A percentile compares a stretch with the other conserved stretches of the same genome.
Conservation (phyloP, 148 eudicot genomes). For the Drosera capensis region DNA sequence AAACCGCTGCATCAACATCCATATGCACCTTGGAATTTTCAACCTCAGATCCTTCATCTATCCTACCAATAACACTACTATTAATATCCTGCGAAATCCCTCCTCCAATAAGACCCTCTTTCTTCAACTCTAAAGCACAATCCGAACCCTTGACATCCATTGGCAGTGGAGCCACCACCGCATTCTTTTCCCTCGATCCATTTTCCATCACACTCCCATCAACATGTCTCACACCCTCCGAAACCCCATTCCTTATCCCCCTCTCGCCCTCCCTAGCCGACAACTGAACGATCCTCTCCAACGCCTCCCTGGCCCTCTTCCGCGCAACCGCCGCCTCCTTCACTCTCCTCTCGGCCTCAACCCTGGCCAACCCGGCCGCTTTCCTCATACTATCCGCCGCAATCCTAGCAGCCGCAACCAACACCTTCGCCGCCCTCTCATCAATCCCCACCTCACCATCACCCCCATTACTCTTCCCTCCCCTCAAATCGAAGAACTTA, state of each 20-base stretch:
- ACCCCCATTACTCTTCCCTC: not conserved
- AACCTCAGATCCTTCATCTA: not conserved
- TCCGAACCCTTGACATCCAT: slow-evolving; percentile 4
- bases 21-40: too few species aligned
- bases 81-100: not conserved
- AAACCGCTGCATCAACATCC: too few species aligned
- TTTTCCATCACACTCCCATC: too few species aligned
- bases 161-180: too few species aligned
- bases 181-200: too few species aligned
- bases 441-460: slow-evolving; percentile 19
- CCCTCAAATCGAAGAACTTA: slow-evolving; percentile 24
- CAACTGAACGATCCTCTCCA: slow-evolving; percentile 32
- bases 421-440: slow-evolving; percentile 24
- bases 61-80: not conserved
- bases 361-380: slow-evolving; percentile 29
- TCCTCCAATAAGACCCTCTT: not conserved
- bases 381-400: slow-evolving; percentile 42
- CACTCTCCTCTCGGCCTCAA: slow-evolving; percentile 53
- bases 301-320: slow-evolving; percentile 58
- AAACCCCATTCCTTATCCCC: slow-evolving; percentile 8
- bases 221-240: too few species aligned
- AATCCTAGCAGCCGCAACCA: slow-evolving; percentile 61
- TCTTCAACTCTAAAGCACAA: not conserved
- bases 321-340: slow-evolving; percentile 54
- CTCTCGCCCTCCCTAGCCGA: slow-evolving; percentile 15